Percentiles rank a stretch among this genome's conserved stretches.
These are phyloP conservation scores for Babesia ovis DNA, from an alignment of 169 alveolate genomes.

Conservation along the genomic window DNA sequence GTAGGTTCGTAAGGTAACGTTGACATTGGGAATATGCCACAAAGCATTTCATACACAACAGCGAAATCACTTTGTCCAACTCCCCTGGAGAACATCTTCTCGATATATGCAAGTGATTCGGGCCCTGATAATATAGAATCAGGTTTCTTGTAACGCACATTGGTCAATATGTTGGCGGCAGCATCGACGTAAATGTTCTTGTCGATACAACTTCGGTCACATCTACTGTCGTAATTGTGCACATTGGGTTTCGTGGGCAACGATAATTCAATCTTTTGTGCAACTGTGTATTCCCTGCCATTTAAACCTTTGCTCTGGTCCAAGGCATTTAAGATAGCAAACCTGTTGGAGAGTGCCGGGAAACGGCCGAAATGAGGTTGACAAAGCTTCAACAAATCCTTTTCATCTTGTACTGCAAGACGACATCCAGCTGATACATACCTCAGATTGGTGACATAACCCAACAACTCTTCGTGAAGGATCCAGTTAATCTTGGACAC, in stretches of 20 bases:
- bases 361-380: constrained; percentile 64
- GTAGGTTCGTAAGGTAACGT: constrained; percentile 66
- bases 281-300: constrained; percentile 20
- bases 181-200: constrained; percentile 58
- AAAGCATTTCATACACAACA: constrained; percentile 68
- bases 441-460: constrained; percentile 47
- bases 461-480: constrained; percentile 49
- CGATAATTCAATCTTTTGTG: constrained; percentile 28
- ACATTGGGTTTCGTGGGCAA: constrained; percentile 59
- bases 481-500: constrained; percentile 44
- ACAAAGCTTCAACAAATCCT: constrained; percentile 64
- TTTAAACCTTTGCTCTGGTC: constrained; percentile 5
- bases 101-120: constrained; percentile 44
- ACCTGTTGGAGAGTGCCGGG: constrained; percentile 67
- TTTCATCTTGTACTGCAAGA: constrained; percentile 70
- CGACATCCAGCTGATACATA: constrained; percentile 73
- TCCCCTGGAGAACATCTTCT: constrained; percentile 58
- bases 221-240: constrained; percentile 46
- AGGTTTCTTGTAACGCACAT: constrained; percentile 52
- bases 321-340: constrained; percentile 43
- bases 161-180: constrained; percentile 34
- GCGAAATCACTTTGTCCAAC: constrained; percentile 68
- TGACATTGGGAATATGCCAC: constrained; percentile 72
- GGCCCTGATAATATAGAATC: constrained; percentile 54
- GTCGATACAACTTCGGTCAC: constrained; percentile 48